Percentiles rank a stretch among this genome's conserved stretches.
These are phyloP conservation scores for Plasmodium coatneyi DNA, from an alignment of 169 alveolate genomes.

Conservation along the genomic window DNA sequence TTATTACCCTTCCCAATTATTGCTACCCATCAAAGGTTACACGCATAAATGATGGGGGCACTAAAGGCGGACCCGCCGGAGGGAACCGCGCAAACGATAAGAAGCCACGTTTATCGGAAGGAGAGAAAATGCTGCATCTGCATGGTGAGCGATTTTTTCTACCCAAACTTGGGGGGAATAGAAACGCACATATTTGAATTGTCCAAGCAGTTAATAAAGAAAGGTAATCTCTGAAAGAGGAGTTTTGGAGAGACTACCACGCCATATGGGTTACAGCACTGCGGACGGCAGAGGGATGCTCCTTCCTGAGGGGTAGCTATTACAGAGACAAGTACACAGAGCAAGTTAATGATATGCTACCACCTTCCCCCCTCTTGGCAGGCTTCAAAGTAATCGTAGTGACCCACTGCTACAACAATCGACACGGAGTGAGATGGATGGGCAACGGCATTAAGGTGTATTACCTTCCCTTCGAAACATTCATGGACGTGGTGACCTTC, in stretches of 20 bases:
- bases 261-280: not conserved
- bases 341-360: not conserved
- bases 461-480: slow-evolving; percentile 92
- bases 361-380: slow-evolving; percentile 19
- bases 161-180: slow-evolving; percentile 98
- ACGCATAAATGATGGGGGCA: not conserved
- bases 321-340: not conserved
- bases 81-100: not conserved
- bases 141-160: slow-evolving; percentile 91
- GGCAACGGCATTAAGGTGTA: slow-evolving; percentile 98
- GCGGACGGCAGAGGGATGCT: not conserved
- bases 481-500: slow-evolving; percentile 86
- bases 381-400: slow-evolving; percentile 98
- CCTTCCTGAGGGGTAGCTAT: not conserved
- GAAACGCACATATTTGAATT: slow-evolving; percentile 98
- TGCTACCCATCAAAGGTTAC: not conserved
- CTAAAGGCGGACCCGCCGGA: not conserved
- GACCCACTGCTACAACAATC: slow-evolving; percentile 93
- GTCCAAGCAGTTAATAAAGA: slow-evolving; percentile 92
- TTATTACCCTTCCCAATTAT: not conserved
- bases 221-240: slow-evolving; percentile 78
- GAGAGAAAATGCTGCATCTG: slow-evolving; percentile 73
- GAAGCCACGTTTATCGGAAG: slow-evolving; percentile 10
- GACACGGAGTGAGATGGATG: slow-evolving; percentile 98
- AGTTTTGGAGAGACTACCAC: not conserved